Conservation (phyloP, 2,329 filamentous ascomycete genomes). For the Orbilia blumenaviensis region DNA sequence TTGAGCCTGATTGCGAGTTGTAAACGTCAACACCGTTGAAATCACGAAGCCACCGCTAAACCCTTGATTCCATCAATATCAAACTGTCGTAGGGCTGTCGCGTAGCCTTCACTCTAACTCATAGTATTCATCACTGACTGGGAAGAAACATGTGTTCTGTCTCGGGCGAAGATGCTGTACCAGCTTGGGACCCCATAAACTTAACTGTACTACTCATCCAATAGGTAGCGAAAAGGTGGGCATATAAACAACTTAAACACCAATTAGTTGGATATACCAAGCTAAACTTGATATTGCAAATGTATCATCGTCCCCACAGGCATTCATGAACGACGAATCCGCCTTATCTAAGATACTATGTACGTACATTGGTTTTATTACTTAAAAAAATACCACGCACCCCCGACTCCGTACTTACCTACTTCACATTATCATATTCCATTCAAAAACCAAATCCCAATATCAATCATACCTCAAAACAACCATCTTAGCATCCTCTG, state of each 20-base stretch:
- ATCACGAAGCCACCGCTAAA: too few relatives aligned
- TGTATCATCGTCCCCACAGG: not conserved
- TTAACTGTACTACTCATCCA: not conserved
- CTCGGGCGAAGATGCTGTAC: not conserved
- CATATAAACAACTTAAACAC: too few relatives aligned
- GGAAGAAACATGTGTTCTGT: not conserved
- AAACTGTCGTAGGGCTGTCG: too few relatives aligned
- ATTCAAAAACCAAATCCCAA: not conserved
- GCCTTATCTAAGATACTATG: not conserved
- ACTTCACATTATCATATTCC: not conserved
- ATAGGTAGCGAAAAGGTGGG: not conserved
- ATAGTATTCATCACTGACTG: too few relatives aligned
- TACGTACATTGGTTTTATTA: too few relatives aligned
- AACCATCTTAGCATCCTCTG: conserved; percentile 48
- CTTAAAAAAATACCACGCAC: not conserved
- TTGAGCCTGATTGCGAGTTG: too few relatives aligned
- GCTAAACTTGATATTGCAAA: not conserved
- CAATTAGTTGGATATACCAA: not conserved
- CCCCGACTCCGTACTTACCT: not conserved
- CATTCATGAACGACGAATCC: not conserved
- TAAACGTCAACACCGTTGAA: too few relatives aligned
- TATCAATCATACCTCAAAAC: conserved; percentile 44
- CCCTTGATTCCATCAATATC: too few relatives aligned
- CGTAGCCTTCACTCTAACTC: not conserved
- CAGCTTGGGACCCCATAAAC: not conserved